These are phyloP conservation scores for Prillingera fragicola DNA, from an alignment of 1,284 basidiomycete species.

Conservation along the genomic window DNA sequence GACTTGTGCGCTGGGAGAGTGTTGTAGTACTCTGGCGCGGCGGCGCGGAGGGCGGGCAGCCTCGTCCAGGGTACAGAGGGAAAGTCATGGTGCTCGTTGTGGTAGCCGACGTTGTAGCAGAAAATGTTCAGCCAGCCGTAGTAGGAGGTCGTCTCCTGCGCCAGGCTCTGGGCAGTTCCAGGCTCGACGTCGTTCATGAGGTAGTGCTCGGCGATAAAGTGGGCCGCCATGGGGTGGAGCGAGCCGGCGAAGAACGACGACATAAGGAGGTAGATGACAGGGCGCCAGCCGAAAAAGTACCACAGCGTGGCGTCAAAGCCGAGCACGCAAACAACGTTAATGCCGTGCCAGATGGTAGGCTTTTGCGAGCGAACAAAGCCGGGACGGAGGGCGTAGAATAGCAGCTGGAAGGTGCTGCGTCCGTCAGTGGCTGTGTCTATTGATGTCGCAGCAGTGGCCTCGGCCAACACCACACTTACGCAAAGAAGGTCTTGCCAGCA, in stretches of 20 bases:
- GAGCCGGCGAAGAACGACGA: slow-evolving; percentile 93
- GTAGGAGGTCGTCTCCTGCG: slow-evolving; percentile 94
- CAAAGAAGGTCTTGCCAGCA: slow-evolving; percentile 95
- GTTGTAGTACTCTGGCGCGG: slow-evolving; percentile 92
- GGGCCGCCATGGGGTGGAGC: slow-evolving; percentile 89
- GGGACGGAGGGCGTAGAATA: slow-evolving; percentile 95
- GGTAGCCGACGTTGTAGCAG: slow-evolving; percentile 97
- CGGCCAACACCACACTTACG: slow-evolving; percentile 54
- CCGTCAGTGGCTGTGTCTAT: not conserved
- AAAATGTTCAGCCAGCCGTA: slow-evolving; percentile 87
- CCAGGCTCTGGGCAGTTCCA: slow-evolving; percentile 30
- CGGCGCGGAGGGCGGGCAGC: slow-evolving; percentile 70
- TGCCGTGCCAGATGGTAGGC: slow-evolving; percentile 74
- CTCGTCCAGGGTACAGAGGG: slow-evolving; percentile 93
- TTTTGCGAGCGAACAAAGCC: slow-evolving; percentile 84
- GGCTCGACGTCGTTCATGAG: slow-evolving; percentile 61
- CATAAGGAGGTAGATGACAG: slow-evolving; percentile 76
- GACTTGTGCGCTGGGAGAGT: slow-evolving; percentile 76
- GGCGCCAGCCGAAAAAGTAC: slow-evolving; percentile 57
- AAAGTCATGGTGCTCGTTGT: slow-evolving; percentile 99
- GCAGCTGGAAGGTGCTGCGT: slow-evolving; percentile 85
- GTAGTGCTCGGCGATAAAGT: slow-evolving; percentile 97
- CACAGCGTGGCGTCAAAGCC: slow-evolving; percentile 67
- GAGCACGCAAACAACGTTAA: slow-evolving; percentile 70
- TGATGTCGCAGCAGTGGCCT: not conserved